Conservation (phyloP, 1,139 yeast species). For the Saccharomyces hybrid region DNA sequence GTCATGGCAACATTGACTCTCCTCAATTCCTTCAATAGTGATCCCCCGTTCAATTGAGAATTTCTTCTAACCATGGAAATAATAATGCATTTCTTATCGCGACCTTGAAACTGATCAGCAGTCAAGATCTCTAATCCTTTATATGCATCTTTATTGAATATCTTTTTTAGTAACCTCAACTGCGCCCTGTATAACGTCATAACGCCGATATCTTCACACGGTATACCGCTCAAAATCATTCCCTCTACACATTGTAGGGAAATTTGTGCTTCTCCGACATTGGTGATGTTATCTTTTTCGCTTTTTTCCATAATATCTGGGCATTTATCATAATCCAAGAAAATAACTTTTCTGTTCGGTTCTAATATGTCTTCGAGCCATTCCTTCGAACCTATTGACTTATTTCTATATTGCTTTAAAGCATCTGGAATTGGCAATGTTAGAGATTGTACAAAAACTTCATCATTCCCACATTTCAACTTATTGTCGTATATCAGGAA, state of each 20-base stretch:
- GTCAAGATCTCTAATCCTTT: constrained; percentile 68
- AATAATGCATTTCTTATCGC: constrained; percentile 86
- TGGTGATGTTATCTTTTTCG: constrained; percentile 58
- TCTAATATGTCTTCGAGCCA: constrained; percentile 46
- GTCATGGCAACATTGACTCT: constrained; percentile 92
- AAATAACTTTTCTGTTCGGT: constrained; percentile 53
- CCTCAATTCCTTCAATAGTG: constrained; percentile 79
- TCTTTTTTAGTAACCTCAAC: constrained; percentile 45
- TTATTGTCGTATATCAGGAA: constrained; percentile 67
- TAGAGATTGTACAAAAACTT: too few species aligned
- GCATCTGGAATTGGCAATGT: too few species aligned
- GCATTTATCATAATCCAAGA: constrained; percentile 63
- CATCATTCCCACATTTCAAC: constrained; percentile 63
- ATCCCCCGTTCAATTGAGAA: constrained; percentile 60
- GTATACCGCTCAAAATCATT: constrained; percentile 53
- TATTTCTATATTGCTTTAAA: constrained; percentile 8
- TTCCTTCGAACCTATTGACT: constrained; percentile 11
- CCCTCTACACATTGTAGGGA: constrained; percentile 58
- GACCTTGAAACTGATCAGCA: constrained; percentile 93
- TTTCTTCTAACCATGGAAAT: constrained; percentile 85
- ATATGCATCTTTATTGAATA: constrained; percentile 33
- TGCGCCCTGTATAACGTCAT: constrained; percentile 89
- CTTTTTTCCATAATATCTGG: constrained; percentile 47
- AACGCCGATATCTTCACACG: constrained; percentile 56
- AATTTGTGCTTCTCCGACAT: too few species aligned